Evolutionary conservation across 2,329 filamentous ascomycete genomes (phyloP), one percentile per base, ranked within the genome.

Genomic region (Magnaporthales sp.): DNA sequence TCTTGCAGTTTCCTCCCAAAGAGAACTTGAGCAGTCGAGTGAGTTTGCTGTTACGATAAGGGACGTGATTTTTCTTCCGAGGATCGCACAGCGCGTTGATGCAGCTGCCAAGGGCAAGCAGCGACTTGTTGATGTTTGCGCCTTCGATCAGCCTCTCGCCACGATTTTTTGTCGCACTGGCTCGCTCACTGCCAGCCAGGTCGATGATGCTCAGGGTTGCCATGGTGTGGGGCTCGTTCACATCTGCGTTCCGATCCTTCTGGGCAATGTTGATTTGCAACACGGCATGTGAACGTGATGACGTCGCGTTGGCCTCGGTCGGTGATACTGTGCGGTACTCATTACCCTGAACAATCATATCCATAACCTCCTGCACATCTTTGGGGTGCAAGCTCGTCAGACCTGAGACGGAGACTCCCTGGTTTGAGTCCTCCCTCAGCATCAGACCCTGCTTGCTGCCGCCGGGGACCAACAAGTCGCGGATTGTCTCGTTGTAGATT

Each of bases 401-500:
- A 0, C 94, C 95, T 4, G 92, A 85, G 1, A 99, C 95, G 0
- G 92, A 95, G 8, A 99, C 95, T 11, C 91, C 88, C 76, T 97
- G 92, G 73, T 98, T 93, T 67, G 91, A 90, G 80, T 99, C 95
- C 78, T 99, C 95, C 63, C 95, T 90, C 56, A 99, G 84, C 89
- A 95, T 97, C 70, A 99, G 79, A 3, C 92, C 91, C 70, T 88
- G 85, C 79, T 93, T 95, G 78, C 89, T 91, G 51, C 89, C 91
- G 27, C 90, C 90, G 0, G 92, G 90, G n/a, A 95, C 90, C 60
- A 99, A 83, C 73, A 99, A 80, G 79, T 99, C 95, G 65, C 95
- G 91, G 73, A 99, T 99, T 0, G 93, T 97, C 80, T 99, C 95
- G 76, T 99, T 99, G 83, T 99, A 99, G 70, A 99, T 99, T 76